These are phyloP conservation scores for Coemansia sp. DNA, from an alignment of 192 early-diverging fungal genomes.

Conservation along the genomic window DNA sequence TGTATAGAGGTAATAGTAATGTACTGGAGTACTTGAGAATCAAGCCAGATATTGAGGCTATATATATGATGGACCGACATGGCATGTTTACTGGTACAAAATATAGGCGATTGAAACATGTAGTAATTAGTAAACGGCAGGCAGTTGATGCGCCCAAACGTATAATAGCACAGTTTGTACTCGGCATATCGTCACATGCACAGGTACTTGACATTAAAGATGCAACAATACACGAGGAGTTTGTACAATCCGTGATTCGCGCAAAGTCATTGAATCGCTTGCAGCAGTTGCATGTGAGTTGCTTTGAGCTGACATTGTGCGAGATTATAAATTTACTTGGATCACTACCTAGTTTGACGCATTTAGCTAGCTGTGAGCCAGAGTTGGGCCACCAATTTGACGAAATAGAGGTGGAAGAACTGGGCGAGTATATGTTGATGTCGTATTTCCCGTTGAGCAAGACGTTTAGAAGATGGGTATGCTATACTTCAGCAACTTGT, in stretches of 20 bases:
- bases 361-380: too few species aligned
- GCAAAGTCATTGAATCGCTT: not conserved
- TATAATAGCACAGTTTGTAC: constrained; percentile 6
- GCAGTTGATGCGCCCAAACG: not conserved
- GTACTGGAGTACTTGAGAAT: constrained; percentile 12
- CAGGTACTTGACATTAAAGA: constrained; percentile 8
- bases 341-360: not conserved
- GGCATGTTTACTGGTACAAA: constrained; percentile 9
- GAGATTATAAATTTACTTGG: not conserved
- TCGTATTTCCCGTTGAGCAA: not conserved
- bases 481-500: not conserved
- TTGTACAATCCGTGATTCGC: not conserved
- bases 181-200: not conserved
- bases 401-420: not conserved
- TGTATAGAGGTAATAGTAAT: constrained; percentile 23
- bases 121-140: constrained; percentile 3
- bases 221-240: not conserved
- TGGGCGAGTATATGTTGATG: not conserved
- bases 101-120: not conserved
- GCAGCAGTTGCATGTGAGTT: not conserved
- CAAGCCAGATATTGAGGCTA: constrained; percentile 1
- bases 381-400: not conserved
- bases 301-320: not conserved
- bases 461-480: not conserved
- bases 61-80: constrained; percentile 7